Percentiles rank a stretch among this genome's conserved stretches.
These are phyloP conservation scores for Aspergillus sp. DNA, from an alignment of 2,329 filamentous ascomycete species.

Conservation along the genomic window DNA sequence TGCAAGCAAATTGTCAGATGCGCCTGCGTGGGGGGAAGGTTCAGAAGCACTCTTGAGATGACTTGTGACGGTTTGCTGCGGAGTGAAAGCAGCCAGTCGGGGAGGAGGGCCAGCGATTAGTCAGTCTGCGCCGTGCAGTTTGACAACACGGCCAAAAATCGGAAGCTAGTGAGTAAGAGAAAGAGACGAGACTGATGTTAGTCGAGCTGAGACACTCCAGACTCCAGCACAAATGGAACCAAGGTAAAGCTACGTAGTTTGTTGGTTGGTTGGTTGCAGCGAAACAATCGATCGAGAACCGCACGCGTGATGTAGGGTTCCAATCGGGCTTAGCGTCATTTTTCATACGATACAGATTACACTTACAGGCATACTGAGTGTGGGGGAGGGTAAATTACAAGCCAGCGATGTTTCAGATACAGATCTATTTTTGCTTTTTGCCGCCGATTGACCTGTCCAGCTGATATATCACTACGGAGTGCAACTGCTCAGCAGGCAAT, in stretches of 20 bases:
- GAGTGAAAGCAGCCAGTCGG: background rate
- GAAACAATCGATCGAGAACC: background rate
- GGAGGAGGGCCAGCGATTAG: slow-evolving; percentile 1
- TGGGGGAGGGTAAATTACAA: background rate
- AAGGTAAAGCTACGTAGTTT: background rate
- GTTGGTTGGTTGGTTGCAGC: background rate
- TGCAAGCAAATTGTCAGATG: slow-evolving; percentile 7
- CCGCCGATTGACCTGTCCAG: slow-evolving; percentile 20
- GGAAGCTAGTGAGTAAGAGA: background rate
- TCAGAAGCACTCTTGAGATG: background rate
- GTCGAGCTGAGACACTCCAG: background rate
- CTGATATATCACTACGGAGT: slow-evolving; percentile 14
- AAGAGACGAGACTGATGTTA: background rate
- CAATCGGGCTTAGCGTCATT: slow-evolving; percentile 1
- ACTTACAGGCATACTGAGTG: background rate
- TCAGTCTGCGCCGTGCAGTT: slow-evolving; percentile 1
- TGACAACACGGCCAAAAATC: background rate
- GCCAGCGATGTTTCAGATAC: background rate
- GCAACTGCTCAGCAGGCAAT: background rate
- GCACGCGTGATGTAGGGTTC: slow-evolving; percentile 2
- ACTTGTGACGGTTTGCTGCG: slow-evolving; percentile 1
- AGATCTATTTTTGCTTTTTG: slow-evolving; percentile 4
- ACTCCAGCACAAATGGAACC: background rate
- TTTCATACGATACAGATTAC: background rate
- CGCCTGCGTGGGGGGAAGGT: slow-evolving; percentile 13